Base-by-base conservation (phyloP, 2,329 filamentous ascomycete species). In the Teratosphaeria epicoccoides region DNA sequence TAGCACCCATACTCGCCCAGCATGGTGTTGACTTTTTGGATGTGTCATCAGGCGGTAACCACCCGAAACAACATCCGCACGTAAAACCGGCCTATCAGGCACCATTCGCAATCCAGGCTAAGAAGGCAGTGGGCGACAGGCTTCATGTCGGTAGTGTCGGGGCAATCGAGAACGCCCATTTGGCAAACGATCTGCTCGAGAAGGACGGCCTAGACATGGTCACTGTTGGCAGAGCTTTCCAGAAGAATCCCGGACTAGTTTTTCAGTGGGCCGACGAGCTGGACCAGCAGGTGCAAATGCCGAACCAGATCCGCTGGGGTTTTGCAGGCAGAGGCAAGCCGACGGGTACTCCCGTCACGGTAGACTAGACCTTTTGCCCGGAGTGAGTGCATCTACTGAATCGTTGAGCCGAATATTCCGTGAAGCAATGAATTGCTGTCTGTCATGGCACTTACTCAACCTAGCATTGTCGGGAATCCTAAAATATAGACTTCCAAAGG, bases 11-110 rank as follows among this genome's bases (percentile, higher is more conserved):
- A 9, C 77, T 96, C 1, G 85, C 87, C 0, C 79, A 77, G 0
- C 73, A 77, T 11, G 90, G 90, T 25, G 78, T 95, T 43, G 90
- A 96, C 66, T 73, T 95, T 14, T 76, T 95, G 25, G 90, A 96
- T 66, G 81, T 95, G 52, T 88, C 83, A 60, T 83, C 82, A 1
- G 88, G 83, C 28, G 90, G 87, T 37, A 85, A 87, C 65, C 78
- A 82, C 64, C 68, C 66, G 55, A 71, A 79, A 63, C 61, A 68
- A 49, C 73, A 81, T 64, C 80, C 88, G 57, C 71, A 75, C 20
- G 61, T 76, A 11, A 77, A 79, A 44, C 81, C 83, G 1, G 84
- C 75, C 0, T 91, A 87, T 74, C 89, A 95, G 72, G 77, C 83
- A 22, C 80, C 83, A 40, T 80, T 93, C 50, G 85, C 88, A 0